A percentile compares a stretch with the other conserved stretches of the same genome.
Evolutionary conservation across 208 protist species (phyloP).

Genomic region (Acanthamoeba rhysodes): DNA sequence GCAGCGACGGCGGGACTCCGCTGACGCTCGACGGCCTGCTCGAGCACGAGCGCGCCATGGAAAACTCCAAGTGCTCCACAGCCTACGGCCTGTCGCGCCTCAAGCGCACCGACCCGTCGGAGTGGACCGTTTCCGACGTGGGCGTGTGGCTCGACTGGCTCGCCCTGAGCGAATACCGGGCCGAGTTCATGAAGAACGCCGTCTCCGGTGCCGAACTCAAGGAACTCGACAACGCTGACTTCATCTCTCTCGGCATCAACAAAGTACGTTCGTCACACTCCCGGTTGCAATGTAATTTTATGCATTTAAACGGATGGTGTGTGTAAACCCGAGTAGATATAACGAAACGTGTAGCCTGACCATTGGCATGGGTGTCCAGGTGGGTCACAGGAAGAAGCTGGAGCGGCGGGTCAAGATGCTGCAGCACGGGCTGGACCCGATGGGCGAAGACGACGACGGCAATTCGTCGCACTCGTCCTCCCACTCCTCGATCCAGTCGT

Average conservation of each 20-base stretch:
- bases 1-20: constrained; percentile 26
- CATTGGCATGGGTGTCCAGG: background rate
- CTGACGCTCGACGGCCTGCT: constrained; percentile 45
- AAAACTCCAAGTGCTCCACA: constrained; percentile 38
- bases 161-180: constrained; percentile 54
- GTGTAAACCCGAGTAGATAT: too few relatives aligned
- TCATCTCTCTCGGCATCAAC: constrained; percentile 33
- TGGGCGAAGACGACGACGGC: constrained; percentile 26
- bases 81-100: constrained; percentile 34
- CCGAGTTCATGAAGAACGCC: constrained; percentile 77
- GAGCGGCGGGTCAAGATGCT: constrained; percentile 64
- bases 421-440: constrained; percentile 56
- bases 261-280: background rate
- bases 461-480: background rate
- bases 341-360: too few relatives aligned
- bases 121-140: constrained; percentile 67
- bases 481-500: background rate
- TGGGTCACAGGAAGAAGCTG: constrained; percentile 69
- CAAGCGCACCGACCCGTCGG: constrained; percentile 15
- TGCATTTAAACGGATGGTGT: too few relatives aligned
- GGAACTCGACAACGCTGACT: constrained; percentile 67
- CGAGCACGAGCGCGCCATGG: constrained; percentile 66
- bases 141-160: constrained; percentile 72
- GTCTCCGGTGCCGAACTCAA: constrained; percentile 58
- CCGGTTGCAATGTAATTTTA: too few relatives aligned